A percentile compares a stretch with the other conserved stretches of the same genome.
Evolutionary conservation across 495 filamentous ascomycete species (phyloP).

Genomic region (Staphylotrichum longicolle): DNA sequence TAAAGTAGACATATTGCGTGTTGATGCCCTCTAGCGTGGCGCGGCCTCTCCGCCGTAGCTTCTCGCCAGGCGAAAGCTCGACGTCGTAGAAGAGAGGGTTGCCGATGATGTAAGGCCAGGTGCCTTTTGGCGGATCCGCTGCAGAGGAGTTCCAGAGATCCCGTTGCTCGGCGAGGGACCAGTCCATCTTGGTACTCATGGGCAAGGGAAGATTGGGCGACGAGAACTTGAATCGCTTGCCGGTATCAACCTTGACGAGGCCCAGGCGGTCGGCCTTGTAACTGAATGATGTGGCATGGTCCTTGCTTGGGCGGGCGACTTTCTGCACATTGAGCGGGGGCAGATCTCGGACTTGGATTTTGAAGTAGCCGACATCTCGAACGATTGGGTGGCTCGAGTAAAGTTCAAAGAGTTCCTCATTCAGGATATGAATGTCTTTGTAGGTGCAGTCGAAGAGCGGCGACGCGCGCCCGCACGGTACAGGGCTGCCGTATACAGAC

Average conservation of each 20-base stretch:
- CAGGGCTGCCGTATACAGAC: constrained; percentile 10
- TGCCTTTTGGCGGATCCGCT: constrained; percentile 28
- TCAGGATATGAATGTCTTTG: constrained; percentile 31
- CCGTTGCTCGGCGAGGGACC: constrained; percentile 29
- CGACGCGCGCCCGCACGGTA: constrained; percentile 20
- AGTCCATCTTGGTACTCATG: constrained; percentile 21
- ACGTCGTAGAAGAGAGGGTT: constrained; percentile 37
- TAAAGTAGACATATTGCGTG: constrained; percentile 39
- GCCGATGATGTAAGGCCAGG: constrained; percentile 34
- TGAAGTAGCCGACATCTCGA: constrained; percentile 34
- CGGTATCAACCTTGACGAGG: constrained; percentile 35
- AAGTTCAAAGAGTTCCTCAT: constrained; percentile 33
- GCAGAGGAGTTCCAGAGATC: constrained; percentile 36
- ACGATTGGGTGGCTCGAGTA: constrained; percentile 33
- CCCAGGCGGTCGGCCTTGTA: constrained; percentile 29
- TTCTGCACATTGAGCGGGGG: constrained; percentile 27
- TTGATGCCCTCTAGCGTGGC: constrained; percentile 34
- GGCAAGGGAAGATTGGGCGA: constrained; percentile 31
- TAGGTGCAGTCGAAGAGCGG: constrained; percentile 35
- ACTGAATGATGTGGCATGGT: constrained; percentile 33
- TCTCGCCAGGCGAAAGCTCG: constrained; percentile 35
- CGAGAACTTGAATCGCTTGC: constrained; percentile 25
- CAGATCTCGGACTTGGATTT: constrained; percentile 31
- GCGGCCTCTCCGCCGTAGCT: constrained; percentile 32
- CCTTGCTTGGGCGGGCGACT: constrained; percentile 26